Evolutionary conservation across 2,329 filamentous ascomycete genomes (phyloP).

Genomic region (Sarocladium kiliense): DNA sequence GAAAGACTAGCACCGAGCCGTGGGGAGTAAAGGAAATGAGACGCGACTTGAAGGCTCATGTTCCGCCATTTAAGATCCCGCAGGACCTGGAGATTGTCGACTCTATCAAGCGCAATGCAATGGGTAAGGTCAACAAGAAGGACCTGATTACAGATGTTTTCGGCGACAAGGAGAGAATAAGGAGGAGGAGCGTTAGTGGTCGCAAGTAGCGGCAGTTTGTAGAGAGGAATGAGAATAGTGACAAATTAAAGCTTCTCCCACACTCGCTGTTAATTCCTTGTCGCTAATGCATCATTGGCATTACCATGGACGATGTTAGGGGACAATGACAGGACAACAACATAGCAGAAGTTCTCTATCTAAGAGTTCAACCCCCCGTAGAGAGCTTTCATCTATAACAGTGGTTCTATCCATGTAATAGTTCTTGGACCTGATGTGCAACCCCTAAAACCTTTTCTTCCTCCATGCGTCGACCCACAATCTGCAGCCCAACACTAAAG

Average conservation of each 20-base stretch:
- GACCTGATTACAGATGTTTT: conserved; percentile 57
- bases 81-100: conserved; percentile 79
- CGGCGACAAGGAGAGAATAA: conserved; percentile 48
- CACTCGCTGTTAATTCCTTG: too few relatives aligned
- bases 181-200: neutral
- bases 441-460: neutral
- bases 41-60: conserved; percentile 65
- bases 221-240: too few relatives aligned
- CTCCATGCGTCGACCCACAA: neutral
- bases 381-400: too few relatives aligned
- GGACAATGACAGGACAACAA: too few relatives aligned
- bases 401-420: neutral
- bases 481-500: neutral
- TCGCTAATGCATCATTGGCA: too few relatives aligned
- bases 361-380: too few relatives aligned
- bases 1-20: conserved; percentile 18
- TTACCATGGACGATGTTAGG: too few relatives aligned
- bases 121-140: conserved; percentile 89
- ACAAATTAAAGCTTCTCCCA: too few relatives aligned
- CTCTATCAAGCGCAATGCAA: conserved; percentile 83
- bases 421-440: neutral
- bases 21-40: conserved; percentile 86
- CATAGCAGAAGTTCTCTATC: too few relatives aligned
- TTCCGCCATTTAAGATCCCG: conserved; percentile 90
- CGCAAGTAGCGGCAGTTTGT: neutral